Evolutionary conservation across 306 rosid species (phyloP), one percentile per base, ranked within the genome.

Genomic region (Corylus americana): DNA sequence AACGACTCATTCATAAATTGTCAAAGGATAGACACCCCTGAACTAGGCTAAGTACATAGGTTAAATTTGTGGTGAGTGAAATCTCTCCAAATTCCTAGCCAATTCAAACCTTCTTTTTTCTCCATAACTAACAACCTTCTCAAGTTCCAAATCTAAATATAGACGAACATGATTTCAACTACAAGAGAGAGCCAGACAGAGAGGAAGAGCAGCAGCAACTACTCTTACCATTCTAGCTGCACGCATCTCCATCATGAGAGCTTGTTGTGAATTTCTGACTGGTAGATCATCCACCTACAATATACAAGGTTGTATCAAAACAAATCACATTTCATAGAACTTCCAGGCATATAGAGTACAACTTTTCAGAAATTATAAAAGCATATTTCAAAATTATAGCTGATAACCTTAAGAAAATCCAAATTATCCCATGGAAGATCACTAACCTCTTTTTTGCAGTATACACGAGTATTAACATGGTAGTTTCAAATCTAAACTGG

Each of bases 241-340:
- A 76, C 95, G 95, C 93, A 86, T 92, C 81, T 94, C 98, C 93
- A 90, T 91, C 97, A 92, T 92, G 80, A 92, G 91, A 78, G 95
- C 87, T 79, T 94, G 97, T 84, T 91, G 97, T 18, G 97, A 91
- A 80, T 94, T 94, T 80, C 97, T 88, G 54, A 94, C 98, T 7
- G 97, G 89, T 39, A 89, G 92, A 20, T 92, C 98, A 78, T 86
- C 91, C 81, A 91, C 98, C 98, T 93, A 73, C 81, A 79, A 70
- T 59, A 81, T 74, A 47, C 55, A 63, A 64, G 49, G 39, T 35
- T 22, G 68, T 20, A 66, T 77, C 59, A 58, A 74, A 69, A 80
- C 7, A 72, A 57, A 37, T 44, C 72, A 55, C 20, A 10, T 68
- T 10, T 8, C n/a, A 42, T 20, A 68, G 22, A 68, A 42, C 29